phyloP scores from a whole-genome alignment of 2,329 filamentous ascomycete genomes.

The Hypoxylon sp. region DNA sequence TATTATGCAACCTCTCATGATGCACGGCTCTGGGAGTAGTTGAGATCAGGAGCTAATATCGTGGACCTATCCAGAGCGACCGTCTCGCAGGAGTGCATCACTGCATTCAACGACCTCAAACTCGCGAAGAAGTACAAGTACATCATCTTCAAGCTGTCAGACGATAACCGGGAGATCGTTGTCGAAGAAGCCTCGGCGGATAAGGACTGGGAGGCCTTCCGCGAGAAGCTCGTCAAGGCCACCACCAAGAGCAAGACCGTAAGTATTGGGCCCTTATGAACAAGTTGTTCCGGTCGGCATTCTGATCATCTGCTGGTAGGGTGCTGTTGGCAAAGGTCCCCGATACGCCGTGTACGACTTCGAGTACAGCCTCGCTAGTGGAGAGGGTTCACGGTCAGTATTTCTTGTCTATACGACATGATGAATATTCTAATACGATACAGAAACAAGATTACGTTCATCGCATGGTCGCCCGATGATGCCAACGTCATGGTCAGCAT shows the following conservation, averaged over 20 bases:
- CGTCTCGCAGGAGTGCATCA: slow-evolving; percentile 78
- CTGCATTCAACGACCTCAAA: slow-evolving; percentile 84
- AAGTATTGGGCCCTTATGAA: slow-evolving; percentile 48
- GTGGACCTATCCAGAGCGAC: slow-evolving; percentile 68
- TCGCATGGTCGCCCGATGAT: slow-evolving; percentile 86
- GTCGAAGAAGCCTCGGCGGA: slow-evolving; percentile 79
- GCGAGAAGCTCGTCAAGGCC: slow-evolving; percentile 79
- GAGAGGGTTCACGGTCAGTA: slow-evolving; percentile 76
- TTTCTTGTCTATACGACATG: slow-evolving; percentile 36
- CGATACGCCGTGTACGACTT: slow-evolving; percentile 90
- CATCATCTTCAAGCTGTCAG: slow-evolving; percentile 89
- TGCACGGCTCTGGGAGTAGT: slow-evolving; percentile 17
- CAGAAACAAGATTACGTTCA: slow-evolving; percentile 83
- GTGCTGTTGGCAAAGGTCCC: slow-evolving; percentile 73
- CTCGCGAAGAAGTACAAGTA: slow-evolving; percentile 84
- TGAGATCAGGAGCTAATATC: slow-evolving; percentile 30
- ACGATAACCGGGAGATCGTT: slow-evolving; percentile 85
- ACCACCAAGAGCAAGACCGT: slow-evolving; percentile 79
- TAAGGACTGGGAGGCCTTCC: slow-evolving; percentile 78
- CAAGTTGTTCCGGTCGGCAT: slow-evolving; percentile 54
- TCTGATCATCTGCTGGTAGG: slow-evolving; percentile 57
- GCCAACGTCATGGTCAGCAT: slow-evolving; percentile 78
- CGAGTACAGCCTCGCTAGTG: slow-evolving; percentile 77
- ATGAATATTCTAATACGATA: slow-evolving; percentile 27
- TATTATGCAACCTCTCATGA: slow-evolving; percentile 33